Evolutionary conservation across 1,139 yeast genomes (phyloP).

Genomic region (Geotrichum reessii): DNA sequence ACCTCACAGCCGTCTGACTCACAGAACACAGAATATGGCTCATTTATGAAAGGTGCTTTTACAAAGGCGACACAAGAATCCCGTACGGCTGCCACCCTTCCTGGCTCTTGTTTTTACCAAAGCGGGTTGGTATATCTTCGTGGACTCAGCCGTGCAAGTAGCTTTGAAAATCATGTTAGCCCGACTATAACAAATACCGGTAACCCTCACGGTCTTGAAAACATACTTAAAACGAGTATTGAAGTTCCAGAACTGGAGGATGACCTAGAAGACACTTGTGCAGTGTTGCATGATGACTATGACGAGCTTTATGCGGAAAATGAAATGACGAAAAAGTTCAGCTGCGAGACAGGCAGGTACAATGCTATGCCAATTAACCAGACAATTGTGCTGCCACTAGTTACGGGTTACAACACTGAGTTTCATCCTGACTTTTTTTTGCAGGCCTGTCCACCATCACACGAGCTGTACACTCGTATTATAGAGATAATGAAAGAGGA

Average conservation of each 20-base stretch:
- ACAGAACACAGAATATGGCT: neutral
- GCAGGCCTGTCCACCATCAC: constrained; percentile 27
- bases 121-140: neutral
- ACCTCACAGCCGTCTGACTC: neutral
- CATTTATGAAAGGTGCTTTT: neutral
- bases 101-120: neutral
- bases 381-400: constrained; percentile 25
- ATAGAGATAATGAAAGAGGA: constrained; percentile 24
- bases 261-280: neutral
- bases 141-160: neutral
- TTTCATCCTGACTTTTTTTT: constrained; percentile 31
- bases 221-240: neutral
- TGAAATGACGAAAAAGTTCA: neutral
- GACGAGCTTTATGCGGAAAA: constrained; percentile 1
- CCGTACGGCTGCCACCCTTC: neutral
- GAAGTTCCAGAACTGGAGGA: constrained; percentile 14
- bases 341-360: neutral
- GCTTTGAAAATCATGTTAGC: neutral
- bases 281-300: neutral
- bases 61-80: neutral
- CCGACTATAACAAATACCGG: neutral
- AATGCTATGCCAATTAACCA: neutral
- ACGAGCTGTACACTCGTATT: constrained; percentile 27
- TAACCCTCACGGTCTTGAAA: neutral
- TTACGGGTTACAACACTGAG: constrained; percentile 30